Conservation (phyloP, 495 filamentous ascomycete genomes). For the Aspergillus hancockii region DNA sequence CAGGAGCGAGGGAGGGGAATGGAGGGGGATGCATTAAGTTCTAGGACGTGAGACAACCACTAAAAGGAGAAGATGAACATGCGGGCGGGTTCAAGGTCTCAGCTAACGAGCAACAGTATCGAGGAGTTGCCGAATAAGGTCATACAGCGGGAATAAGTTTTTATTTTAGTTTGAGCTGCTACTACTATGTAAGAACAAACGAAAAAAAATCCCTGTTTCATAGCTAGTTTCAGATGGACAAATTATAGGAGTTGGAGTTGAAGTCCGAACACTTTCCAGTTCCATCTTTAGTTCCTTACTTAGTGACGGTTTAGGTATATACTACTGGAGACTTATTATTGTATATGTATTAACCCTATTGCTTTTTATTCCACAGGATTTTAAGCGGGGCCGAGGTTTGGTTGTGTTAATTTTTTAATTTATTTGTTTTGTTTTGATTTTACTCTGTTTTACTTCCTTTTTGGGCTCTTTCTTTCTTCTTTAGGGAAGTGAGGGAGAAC, state of each 20-base stretch:
- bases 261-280: not conserved
- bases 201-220: constrained; percentile 6
- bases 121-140: not conserved
- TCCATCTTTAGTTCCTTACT: no score
- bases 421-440: not conserved
- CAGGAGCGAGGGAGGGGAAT: not conserved
- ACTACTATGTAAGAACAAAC: not conserved
- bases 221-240: constrained; percentile 7
- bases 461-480: not conserved
- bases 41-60: no score
- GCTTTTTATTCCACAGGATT: not conserved
- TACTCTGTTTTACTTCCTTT: not conserved
- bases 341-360: not conserved
- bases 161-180: not conserved
- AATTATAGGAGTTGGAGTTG: constrained; percentile 1
- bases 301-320: no score
- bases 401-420: no score
- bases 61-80: not conserved
- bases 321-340: no score
- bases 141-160: not conserved
- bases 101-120: not conserved
- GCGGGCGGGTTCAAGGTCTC: not conserved
- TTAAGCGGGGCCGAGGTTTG: no score
- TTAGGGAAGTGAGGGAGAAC: no score
- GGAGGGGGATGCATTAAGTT: not conserved